Percentiles rank a stretch among this genome's conserved stretches.
These are phyloP conservation scores for Amborella trichopoda DNA, from an alignment of 164 flowering plant genomes.

Conservation along the genomic window DNA sequence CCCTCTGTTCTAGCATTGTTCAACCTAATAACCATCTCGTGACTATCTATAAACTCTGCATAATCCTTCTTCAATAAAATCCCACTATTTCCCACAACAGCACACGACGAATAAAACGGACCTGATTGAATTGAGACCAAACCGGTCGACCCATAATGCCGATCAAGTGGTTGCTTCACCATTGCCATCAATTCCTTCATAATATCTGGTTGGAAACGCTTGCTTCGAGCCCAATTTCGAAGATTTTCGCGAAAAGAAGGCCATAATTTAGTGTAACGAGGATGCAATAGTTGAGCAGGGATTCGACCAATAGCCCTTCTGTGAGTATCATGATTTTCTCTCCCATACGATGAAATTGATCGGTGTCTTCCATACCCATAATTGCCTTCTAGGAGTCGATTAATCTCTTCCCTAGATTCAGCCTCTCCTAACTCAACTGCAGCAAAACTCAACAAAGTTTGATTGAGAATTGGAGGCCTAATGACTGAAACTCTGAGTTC, in stretches of 20 bases:
- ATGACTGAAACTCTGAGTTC: conserved; percentile 1
- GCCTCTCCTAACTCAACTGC: conserved; percentile 46
- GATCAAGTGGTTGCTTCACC: conserved; percentile 45
- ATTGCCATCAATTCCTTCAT: conserved; percentile 41
- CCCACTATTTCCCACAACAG: conserved; percentile 92
- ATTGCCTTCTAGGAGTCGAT: conserved; percentile 49
- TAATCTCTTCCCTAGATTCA: conserved; percentile 35
- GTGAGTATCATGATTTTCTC: conserved; percentile 16
- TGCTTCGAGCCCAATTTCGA: conserved; percentile 48
- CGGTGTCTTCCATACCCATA: conserved; percentile 28
- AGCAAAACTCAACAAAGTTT: conserved; percentile 55
- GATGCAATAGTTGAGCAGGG: conserved; percentile 34
- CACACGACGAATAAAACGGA: conserved; percentile 47
- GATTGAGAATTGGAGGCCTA: conserved; percentile 20
- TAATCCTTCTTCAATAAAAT: conserved; percentile 47
- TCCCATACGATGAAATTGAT: conserved; percentile 37
- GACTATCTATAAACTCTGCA: conserved; percentile 68
- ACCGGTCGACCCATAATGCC: conserved; percentile 12
- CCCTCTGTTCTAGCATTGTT: conserved; percentile 63
- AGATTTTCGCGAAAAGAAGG: conserved; percentile 39
- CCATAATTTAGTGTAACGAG: conserved; percentile 43
- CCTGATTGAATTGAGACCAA: too few species aligned
- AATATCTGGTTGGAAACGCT: conserved; percentile 38
- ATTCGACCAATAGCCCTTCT: conserved; percentile 8
- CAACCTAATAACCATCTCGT: conserved; percentile 71